Evolutionary conservation across 306 rosid genomes (phyloP).

Genomic region (Cicer chorassanicum): DNA sequence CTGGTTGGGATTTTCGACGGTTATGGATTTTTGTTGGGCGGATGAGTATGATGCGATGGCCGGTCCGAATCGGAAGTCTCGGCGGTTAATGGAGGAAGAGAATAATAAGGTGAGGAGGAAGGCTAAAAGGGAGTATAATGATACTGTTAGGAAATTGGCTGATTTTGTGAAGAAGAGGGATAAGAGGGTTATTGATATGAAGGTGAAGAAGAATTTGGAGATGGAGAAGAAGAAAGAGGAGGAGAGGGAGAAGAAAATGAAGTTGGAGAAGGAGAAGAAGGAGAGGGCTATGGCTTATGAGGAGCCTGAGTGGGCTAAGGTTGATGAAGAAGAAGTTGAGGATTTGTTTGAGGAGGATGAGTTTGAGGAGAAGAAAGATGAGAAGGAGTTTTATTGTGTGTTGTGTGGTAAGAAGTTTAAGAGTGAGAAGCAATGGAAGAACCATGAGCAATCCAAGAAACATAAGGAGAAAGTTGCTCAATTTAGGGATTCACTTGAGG

Average conservation of each 20-base stretch:
- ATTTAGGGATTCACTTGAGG: constrained; percentile 61
- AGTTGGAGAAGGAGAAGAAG: constrained; percentile 69
- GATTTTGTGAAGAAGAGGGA: constrained; percentile 97
- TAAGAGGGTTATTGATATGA: constrained; percentile 93
- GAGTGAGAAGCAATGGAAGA: constrained; percentile 99
- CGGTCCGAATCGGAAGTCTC: constrained; percentile 74
- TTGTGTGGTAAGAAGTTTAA: constrained; percentile 96
- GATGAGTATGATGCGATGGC: constrained; percentile 77
- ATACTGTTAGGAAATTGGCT: constrained; percentile 86
- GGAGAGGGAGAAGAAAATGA: constrained; percentile 78
- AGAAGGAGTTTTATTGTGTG: constrained; percentile 82
- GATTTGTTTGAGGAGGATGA: constrained; percentile 50
- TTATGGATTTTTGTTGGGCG: constrained; percentile 93
- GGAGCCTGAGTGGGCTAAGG: constrained; percentile 82
- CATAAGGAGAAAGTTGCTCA: constrained; percentile 88
- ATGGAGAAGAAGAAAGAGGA: constrained; percentile 71
- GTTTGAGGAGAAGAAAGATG: constrained; percentile 47
- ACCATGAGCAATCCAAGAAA: constrained; percentile 95
- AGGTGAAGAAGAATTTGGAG: constrained; percentile 71
- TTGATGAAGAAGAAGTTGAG: constrained; percentile 54
- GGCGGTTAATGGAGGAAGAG: constrained; percentile 96
- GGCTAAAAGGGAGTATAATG: constrained; percentile 88
- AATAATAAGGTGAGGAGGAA: constrained; percentile 87
- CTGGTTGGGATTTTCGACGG: constrained; percentile 86
- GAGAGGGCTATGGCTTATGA: constrained; percentile 74